phyloP scores from a whole-genome alignment of 768 basidiomycete species.

The Hygrocybe coccinea region DNA sequence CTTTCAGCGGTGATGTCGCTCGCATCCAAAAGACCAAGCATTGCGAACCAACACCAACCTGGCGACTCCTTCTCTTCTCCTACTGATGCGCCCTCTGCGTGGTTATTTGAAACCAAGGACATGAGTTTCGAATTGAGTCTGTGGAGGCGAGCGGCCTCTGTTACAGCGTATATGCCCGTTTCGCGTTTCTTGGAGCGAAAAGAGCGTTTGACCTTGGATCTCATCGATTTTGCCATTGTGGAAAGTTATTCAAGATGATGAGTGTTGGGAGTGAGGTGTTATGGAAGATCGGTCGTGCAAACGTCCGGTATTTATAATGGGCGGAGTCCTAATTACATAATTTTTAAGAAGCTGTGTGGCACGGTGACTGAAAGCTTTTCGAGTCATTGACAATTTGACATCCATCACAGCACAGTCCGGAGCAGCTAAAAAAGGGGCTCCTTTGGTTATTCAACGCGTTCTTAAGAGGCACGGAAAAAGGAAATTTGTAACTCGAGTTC shows the following conservation, averaged over 20 bases:
- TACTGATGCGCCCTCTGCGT: slow-evolving; percentile 32
- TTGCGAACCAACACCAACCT: slow-evolving; percentile 68
- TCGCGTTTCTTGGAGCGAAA: slow-evolving; percentile 76
- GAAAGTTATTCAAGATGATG: neutral
- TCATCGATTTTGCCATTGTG: slow-evolving; percentile 75
- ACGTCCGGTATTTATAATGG: neutral
- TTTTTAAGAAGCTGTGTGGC: too few relatives aligned
- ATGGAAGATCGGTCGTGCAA: neutral
- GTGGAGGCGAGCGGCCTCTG: slow-evolving; percentile 70
- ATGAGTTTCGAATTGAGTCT: slow-evolving; percentile 66
- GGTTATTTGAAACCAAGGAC: slow-evolving; percentile 41
- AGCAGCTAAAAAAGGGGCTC: too few relatives aligned
- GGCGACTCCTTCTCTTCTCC: slow-evolving; percentile 35
- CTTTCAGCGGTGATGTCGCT: slow-evolving; percentile 50
- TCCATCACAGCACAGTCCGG: too few relatives aligned
- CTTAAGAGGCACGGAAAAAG: neutral
- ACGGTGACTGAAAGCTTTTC: too few relatives aligned
- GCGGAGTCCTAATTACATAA: too few relatives aligned
- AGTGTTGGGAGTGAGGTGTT: neutral
- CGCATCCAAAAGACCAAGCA: slow-evolving; percentile 56
- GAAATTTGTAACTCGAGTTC: neutral
- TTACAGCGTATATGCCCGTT: slow-evolving; percentile 67
- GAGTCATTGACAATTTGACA: too few relatives aligned
- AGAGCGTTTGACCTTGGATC: slow-evolving; percentile 76
- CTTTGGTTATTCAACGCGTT: too few relatives aligned